Percentiles rank a stretch among this genome's conserved stretches.
These are phyloP conservation scores for Oryza officinalis DNA, from an alignment of 176 grass and related monocot genomes.

Conservation along the genomic window DNA sequence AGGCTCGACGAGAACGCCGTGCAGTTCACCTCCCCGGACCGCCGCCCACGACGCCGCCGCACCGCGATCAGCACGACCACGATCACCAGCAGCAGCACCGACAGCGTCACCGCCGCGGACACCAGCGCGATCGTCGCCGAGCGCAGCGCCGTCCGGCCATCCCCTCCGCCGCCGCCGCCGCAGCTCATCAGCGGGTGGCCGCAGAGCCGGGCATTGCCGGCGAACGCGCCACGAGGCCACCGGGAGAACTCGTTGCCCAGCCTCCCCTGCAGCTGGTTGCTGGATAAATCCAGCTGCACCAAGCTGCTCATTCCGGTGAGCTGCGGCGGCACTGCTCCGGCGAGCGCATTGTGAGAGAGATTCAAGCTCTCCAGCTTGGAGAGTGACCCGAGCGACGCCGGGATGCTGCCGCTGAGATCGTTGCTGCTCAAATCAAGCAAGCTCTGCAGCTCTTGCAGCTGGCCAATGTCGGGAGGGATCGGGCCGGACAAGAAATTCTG, in stretches of 20 bases:
- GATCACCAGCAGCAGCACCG: constrained; percentile 57
- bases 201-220: constrained; percentile 60
- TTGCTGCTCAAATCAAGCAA: constrained; percentile 79
- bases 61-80: constrained; percentile 24
- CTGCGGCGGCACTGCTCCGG: constrained; percentile 64
- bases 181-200: constrained; percentile 64
- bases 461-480: constrained; percentile 62
- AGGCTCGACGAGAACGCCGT: constrained; percentile 59
- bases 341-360: constrained; percentile 78
- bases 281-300: constrained; percentile 74
- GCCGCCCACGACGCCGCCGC: constrained; percentile 11
- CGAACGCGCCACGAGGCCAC: constrained; percentile 69
- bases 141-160: constrained; percentile 30
- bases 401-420: constrained; percentile 69
- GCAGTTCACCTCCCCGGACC: constrained; percentile 63
- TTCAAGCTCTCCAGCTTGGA: constrained; percentile 93
- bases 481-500: constrained; percentile 62
- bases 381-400: constrained; percentile 63
- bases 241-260: constrained; percentile 60
- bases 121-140: constrained; percentile 66
- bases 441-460: constrained; percentile 86
- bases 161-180: not conserved
- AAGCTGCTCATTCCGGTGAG: constrained; percentile 84
- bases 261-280: constrained; percentile 63
- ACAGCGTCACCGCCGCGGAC: constrained; percentile 67